Conservation (phyloP, 2,329 filamentous ascomycete species). For the Pyrenochaeta sp. region DNA sequence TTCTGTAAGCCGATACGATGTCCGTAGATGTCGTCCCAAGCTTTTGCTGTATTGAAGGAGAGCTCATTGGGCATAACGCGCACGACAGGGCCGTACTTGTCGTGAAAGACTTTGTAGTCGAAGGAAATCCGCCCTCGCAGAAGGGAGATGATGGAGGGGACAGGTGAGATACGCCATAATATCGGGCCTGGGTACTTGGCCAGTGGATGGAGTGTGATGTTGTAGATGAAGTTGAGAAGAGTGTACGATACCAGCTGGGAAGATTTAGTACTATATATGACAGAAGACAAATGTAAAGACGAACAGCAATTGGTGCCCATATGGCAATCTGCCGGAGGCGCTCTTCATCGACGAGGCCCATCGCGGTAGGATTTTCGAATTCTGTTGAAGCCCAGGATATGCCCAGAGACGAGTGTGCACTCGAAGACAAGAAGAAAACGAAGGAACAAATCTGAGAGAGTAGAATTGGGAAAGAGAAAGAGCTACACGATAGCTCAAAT, state of each 20-base stretch:
- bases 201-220: constrained; percentile 39
- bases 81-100: constrained; percentile 45
- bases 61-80: constrained; percentile 46
- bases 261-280: constrained; percentile 7
- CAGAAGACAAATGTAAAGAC: constrained; percentile 7
- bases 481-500: constrained; percentile 17
- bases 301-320: constrained; percentile 31
- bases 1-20: constrained; percentile 40
- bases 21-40: constrained; percentile 45
- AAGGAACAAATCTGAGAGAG: not conserved
- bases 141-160: constrained; percentile 36
- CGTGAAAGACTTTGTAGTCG: constrained; percentile 40
- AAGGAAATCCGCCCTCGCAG: constrained; percentile 38
- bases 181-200: constrained; percentile 40
- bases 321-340: constrained; percentile 29
- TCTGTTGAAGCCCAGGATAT: no score
- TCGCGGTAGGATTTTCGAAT: constrained; percentile 10
- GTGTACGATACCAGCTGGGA: constrained; percentile 30
- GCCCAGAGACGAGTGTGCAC: no score
- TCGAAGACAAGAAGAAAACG: not conserved
- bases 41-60: constrained; percentile 41
- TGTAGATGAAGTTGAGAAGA: constrained; percentile 31
- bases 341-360: constrained; percentile 38
- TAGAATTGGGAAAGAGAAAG: not conserved
- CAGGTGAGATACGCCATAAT: constrained; percentile 37